Evolutionary conservation across 306 rosid species (phyloP).

Genomic region (Gastrolobium villosum): DNA sequence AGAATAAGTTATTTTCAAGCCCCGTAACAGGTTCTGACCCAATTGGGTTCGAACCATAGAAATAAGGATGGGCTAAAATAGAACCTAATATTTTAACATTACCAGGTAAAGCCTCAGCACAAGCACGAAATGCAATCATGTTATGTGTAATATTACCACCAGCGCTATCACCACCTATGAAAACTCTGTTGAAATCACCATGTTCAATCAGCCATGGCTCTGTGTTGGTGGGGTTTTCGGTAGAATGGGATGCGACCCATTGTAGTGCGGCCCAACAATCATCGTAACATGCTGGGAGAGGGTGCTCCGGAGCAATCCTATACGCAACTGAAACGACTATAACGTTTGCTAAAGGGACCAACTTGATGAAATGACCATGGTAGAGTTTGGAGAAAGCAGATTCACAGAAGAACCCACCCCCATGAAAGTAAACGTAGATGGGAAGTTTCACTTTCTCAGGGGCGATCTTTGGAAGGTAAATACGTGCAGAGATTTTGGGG

Average conservation of each 20-base stretch:
- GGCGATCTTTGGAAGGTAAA: slow-evolving; percentile 46
- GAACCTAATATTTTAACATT: slow-evolving; percentile 45
- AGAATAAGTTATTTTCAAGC: background rate
- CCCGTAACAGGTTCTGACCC: slow-evolving; percentile 23
- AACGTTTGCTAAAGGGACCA: slow-evolving; percentile 43
- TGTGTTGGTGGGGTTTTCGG: background rate
- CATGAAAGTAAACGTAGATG: slow-evolving; percentile 59
- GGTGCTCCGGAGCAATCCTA: slow-evolving; percentile 55
- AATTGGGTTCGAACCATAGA: slow-evolving; percentile 49
- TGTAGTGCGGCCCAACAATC: slow-evolving; percentile 57
- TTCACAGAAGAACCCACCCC: slow-evolving; percentile 51
- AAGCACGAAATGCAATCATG: slow-evolving; percentile 46
- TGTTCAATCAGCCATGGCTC: slow-evolving; percentile 55
- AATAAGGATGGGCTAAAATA: slow-evolving; percentile 50
- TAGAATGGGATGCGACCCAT: slow-evolving; percentile 49
- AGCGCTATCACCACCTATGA: slow-evolving; percentile 60
- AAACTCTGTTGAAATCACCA: slow-evolving; percentile 50
- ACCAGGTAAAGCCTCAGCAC: slow-evolving; percentile 50
- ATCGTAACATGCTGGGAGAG: slow-evolving; percentile 50
- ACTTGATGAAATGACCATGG: slow-evolving; percentile 37
- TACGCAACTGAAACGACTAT: slow-evolving; percentile 59
- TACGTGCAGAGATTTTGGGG: slow-evolving; percentile 50
- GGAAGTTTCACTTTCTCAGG: slow-evolving; percentile 42
- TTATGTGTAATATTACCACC: slow-evolving; percentile 62
- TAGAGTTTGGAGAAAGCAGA: slow-evolving; percentile 48